Base-by-base conservation (phyloP, 495 filamentous ascomycete species). In the Xylaria nigripes region DNA sequence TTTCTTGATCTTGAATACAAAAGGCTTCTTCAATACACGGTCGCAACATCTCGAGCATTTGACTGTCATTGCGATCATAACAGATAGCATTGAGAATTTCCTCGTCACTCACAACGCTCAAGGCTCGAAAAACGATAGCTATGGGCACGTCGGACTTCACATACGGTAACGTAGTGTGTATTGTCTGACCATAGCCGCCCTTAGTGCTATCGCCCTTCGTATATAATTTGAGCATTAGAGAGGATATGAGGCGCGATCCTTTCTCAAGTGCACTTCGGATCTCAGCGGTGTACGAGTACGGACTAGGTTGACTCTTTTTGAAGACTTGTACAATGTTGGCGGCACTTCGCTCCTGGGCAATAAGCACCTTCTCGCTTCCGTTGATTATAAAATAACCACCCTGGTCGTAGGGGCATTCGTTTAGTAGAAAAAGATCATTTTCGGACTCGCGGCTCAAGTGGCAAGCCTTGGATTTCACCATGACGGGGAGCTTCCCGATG, bases 341-440 rank as follows among this genome's bases (percentile, higher is more conserved):
- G 16, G 94, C 94, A 60, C 89, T 95, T 23, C 93, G 85, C 69
- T 99, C 93, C 68, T 99, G 93, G 1, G 94, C 94, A 56, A 99
- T 97, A 55, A 99, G 69, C 19, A 99, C 93, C 78, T 99, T 99
- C 68, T 99, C 93, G 67, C 88, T 93, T n/a, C 93, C 93, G 71
- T 97, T 99, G 73, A 99, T 97, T 56, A 99, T 86, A 68, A 99
- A 99, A 61, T 99, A 99, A 52, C 93, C 93, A 45, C 93, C 93
- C 59, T 93, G 92, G 64, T 99, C 93, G 68, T 95, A 97, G 0
- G 94, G 93, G 52, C 93, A 99, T 70, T 99, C 93, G 64, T 92
- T 92, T 70, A 88, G 83, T 10, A 83, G 75, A 63, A 92, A 95
- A 1, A 97, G 77, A 16, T 85, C 81, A 48, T 88, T 81, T 55